Evolutionary conservation across 768 basidiomycete species (phyloP).

Genomic region (Collybia mongolica): DNA sequence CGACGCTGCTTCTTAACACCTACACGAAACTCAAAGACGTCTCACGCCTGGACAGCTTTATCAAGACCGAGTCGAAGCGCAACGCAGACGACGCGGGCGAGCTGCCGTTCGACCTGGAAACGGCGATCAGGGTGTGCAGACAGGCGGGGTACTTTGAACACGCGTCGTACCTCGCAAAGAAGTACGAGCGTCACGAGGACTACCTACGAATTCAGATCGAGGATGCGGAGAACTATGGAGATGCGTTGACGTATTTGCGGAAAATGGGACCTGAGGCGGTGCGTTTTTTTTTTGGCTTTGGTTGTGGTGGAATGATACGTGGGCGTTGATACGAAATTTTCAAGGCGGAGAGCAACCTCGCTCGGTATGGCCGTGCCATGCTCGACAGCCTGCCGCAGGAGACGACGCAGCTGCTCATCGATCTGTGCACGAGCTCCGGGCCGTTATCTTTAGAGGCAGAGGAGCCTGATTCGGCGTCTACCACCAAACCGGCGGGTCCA

Average conservation of each 20-base stretch:
- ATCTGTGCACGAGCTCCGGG: slow-evolving; percentile 77
- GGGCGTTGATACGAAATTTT: not conserved
- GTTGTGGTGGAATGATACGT: not conserved
- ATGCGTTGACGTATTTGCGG: slow-evolving; percentile 81
- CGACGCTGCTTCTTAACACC: slow-evolving; percentile 93
- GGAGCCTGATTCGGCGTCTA: slow-evolving; percentile 22
- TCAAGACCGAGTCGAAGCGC: slow-evolving; percentile 78
- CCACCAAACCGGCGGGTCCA: slow-evolving; percentile 23
- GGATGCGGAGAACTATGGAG: slow-evolving; percentile 78
- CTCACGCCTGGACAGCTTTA: slow-evolving; percentile 83
- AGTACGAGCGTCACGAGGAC: slow-evolving; percentile 90
- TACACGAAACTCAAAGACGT: slow-evolving; percentile 97
- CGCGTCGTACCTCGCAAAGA: slow-evolving; percentile 89
- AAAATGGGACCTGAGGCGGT: slow-evolving; percentile 78
- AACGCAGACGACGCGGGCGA: slow-evolving; percentile 53
- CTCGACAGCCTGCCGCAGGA: slow-evolving; percentile 80
- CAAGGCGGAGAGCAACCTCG: slow-evolving; percentile 83
- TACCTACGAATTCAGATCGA: slow-evolving; percentile 94
- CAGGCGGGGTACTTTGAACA: slow-evolving; percentile 97
- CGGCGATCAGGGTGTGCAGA: slow-evolving; percentile 93
- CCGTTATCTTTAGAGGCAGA: slow-evolving; percentile 43
- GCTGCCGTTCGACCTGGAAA: slow-evolving; percentile 95
- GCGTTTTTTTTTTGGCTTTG: slow-evolving; percentile 27
- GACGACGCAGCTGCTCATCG: slow-evolving; percentile 88
- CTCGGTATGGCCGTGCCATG: slow-evolving; percentile 86